Evolutionary conservation across 768 basidiomycete genomes (phyloP).

Genomic region (Asterophora lycoperdoides): DNA sequence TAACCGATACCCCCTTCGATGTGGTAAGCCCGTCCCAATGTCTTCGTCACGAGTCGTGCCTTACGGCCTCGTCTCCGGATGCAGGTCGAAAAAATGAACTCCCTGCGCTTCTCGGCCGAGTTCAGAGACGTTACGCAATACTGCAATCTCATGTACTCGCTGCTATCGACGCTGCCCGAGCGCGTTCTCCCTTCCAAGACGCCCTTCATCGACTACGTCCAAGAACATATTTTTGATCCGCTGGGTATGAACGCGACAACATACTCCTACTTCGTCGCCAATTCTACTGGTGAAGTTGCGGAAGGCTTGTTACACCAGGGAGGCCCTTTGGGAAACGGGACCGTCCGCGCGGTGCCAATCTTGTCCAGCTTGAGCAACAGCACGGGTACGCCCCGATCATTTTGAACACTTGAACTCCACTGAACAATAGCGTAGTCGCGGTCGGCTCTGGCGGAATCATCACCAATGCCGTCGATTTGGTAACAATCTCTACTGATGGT

Average conservation of each 20-base stretch:
- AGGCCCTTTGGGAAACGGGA: conserved; percentile 1
- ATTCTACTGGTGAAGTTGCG: conserved; percentile 19
- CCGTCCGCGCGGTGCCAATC: background rate
- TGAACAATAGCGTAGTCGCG: background rate
- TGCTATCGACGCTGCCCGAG: conserved; percentile 18
- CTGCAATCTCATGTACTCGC: conserved; percentile 23
- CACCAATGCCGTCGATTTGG: conserved; percentile 21
- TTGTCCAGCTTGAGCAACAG: background rate
- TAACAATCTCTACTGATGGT: background rate
- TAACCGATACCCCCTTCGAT: background rate
- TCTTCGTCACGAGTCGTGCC: background rate
- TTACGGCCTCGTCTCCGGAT: too few species aligned
- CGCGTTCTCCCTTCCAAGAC: conserved; percentile 19
- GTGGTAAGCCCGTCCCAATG: conserved; percentile 6
- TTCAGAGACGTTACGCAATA: conserved; percentile 24
- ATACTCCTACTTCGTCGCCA: conserved; percentile 20
- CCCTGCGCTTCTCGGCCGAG: conserved; percentile 22
- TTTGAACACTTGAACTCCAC: background rate
- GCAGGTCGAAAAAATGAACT: conserved; percentile 15
- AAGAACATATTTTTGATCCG: conserved; percentile 20
- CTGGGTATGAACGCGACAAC: conserved; percentile 24
- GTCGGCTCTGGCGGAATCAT: conserved; percentile 23
- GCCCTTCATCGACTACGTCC: conserved; percentile 18
- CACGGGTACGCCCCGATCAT: background rate
- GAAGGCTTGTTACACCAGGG: conserved; percentile 17